These are phyloP conservation scores for Apiotrichum akiyoshidainum DNA, from an alignment of 1,284 basidiomycete species.

Conservation along the genomic window DNA sequence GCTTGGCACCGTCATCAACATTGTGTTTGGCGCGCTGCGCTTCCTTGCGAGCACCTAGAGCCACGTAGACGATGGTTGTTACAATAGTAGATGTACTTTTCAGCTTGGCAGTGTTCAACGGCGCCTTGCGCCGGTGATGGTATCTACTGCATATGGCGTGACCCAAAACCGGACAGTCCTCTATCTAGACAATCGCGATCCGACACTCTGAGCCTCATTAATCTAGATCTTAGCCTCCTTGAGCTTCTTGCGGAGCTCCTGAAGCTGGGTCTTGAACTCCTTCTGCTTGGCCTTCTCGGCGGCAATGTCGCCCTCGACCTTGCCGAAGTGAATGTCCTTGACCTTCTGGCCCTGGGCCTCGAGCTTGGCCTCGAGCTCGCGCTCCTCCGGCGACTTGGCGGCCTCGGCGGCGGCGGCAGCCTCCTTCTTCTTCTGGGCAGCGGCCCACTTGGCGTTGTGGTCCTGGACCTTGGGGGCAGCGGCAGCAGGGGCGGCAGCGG, in stretches of 20 bases:
- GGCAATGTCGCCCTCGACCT: conserved; percentile 54
- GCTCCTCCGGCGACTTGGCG: conserved; percentile 51
- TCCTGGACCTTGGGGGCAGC: conserved; percentile 36
- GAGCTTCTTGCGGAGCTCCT: conserved; percentile 51
- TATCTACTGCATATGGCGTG: too few relatives aligned
- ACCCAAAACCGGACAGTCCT: not conserved
- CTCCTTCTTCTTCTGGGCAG: conserved; percentile 35
- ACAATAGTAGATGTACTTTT: too few relatives aligned
- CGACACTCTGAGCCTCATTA: not conserved
- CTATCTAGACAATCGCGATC: not conserved
- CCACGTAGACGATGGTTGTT: too few relatives aligned
- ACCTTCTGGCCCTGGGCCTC: conserved; percentile 70
- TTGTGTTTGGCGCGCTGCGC: conserved; percentile 41
- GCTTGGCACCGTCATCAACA: conserved; percentile 41
- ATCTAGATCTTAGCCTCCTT: conserved; percentile 31
- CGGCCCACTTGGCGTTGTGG: conserved; percentile 34
- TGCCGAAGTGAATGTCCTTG: conserved; percentile 64
- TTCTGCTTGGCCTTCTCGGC: conserved; percentile 57
- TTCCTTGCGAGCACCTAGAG: conserved; percentile 26
- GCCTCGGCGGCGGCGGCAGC: conserved; percentile 37
- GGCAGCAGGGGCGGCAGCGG: conserved; percentile 34
- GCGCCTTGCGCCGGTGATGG: too few relatives aligned
- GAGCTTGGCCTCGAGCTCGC: conserved; percentile 58
- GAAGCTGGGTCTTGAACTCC: conserved; percentile 64
- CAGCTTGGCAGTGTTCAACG: too few relatives aligned